These are phyloP conservation scores for Mucuna pruriens DNA, from an alignment of 306 rosid genomes.

Conservation along the genomic window DNA sequence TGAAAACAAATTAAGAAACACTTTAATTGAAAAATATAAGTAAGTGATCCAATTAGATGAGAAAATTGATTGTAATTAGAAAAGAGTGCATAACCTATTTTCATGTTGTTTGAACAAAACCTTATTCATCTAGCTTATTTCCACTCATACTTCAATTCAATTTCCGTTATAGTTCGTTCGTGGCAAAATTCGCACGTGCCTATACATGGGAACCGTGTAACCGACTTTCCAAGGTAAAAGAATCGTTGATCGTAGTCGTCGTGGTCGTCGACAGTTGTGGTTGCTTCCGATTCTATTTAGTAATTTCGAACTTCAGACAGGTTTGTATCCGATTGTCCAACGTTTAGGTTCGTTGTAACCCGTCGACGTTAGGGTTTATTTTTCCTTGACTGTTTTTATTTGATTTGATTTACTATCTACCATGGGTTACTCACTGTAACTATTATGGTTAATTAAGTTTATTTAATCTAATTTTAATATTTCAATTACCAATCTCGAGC, in stretches of 20 bases:
- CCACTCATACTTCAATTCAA: no score
- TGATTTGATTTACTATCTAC: slow-evolving; percentile 26
- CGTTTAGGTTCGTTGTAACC: slow-evolving; percentile 37
- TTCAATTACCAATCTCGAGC: slow-evolving; percentile 19
- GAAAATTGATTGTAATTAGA: no score
- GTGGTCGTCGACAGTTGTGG: slow-evolving; percentile 24
- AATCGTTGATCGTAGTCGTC: slow-evolving; percentile 40
- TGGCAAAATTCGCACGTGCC: slow-evolving; percentile 53
- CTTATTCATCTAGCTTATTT: no score
- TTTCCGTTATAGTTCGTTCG: slow-evolving; percentile 36
- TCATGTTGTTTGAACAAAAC: no score
- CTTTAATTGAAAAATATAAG: no score
- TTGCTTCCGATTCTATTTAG: neutral
- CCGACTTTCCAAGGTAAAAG: slow-evolving; percentile 43
- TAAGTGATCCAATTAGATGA: no score
- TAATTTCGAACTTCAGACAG: neutral
- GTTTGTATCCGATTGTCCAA: slow-evolving; percentile 17
- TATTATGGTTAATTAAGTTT: slow-evolving; percentile 31
- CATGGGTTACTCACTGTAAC: neutral
- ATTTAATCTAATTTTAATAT: slow-evolving; percentile 1
- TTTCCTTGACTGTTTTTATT: neutral
- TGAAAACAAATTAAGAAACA: no score
- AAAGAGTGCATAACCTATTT: no score
- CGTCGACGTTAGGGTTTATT: slow-evolving; percentile 42
- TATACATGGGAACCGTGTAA: slow-evolving; percentile 30